Base-by-base conservation (phyloP, 2,329 filamentous ascomycete genomes). In the Pseudogymnoascus sp. region DNA sequence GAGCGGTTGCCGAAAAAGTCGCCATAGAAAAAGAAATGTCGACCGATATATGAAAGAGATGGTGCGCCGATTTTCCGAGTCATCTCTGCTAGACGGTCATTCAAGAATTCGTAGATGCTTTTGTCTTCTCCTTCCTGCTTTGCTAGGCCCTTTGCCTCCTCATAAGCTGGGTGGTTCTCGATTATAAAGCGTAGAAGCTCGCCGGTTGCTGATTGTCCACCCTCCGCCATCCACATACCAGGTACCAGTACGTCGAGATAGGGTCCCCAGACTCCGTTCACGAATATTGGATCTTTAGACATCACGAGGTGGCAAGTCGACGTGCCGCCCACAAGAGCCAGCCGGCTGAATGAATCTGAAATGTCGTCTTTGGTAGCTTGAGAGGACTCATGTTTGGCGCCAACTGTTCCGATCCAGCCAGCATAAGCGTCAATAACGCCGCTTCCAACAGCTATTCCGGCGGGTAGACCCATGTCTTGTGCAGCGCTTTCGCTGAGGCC, bases 371-470 rank as follows among this genome's bases (percentile, higher is more conserved):
- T 87, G 47, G n/a, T 19, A 1, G 89, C 83, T 4, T 83, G 81
- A 36, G 83, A 83, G 65, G 84, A 80, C 73, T 88, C 87, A 40
- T 93, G 82, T 76, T 97, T 97, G 65, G 95, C 93, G 64, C 95
- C 95, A n/a, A 99, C 95, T 1, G 95, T 97, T 66, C 95, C 95
- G 69, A 99, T 95, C 95, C 95, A 99, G 67, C 95, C 95, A 65
- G 95, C 95, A 72, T 99, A 99, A 17, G 95, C 95, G 75, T 99
- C 95, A 72, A 99, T 99, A 67, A 99, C 95, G 75, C 93, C 93
- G 72, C 91, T 96, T 62, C 95, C 95, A 63, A 99, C 89, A 17
- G 95, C 91, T 69, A 97, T 95, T 40, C 93, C 93, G 19, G 88
- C 82, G 4, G 88, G 88, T 2, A 99, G 83, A 7, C 95, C 93